Base-by-base conservation (phyloP, 805 yeast genomes). In the Teunomyces gatunensis region DNA sequence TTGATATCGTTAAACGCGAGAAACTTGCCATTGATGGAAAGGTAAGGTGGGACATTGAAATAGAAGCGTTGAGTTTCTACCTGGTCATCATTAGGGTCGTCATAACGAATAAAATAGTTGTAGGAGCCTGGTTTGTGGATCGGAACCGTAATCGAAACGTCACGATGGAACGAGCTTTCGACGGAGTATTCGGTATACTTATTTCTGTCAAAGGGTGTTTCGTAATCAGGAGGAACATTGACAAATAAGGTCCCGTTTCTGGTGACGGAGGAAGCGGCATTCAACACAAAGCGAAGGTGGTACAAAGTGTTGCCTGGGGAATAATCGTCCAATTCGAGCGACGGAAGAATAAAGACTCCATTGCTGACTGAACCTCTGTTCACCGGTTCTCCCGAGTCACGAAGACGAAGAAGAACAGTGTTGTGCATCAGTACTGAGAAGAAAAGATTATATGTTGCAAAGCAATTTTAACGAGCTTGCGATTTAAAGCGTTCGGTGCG, bases 1-100 rank as follows among this genome's bases (percentile, higher is more conserved):
- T 88, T 85, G 51, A 92, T 78, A 6, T 91, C 78, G 59, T 91
- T 88, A 59, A 91, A 77, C 1, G 92, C 85, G 27, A 91, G 56
- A 54, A 75, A 81, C 13, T 73, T 61, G 37, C 71, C 81, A 41
- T 78, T 74, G 47, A 88, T 70, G 37, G 71, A 69, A 48, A 92
- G 74, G 11, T 83, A 80, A 3, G 97, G 95, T 1, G 91, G 89
- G 10, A 86, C 96, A 27, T 82, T 84, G 64, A 92, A 88, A 64
- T 84, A 83, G 65, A 74, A 84, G 54, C 78, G 75, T 29, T 83
- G 69, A 0, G 96, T 83, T 1, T 79, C 72, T 3, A 23, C 28
- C 6, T 36, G 39, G 12, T 62, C 53, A n/a, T 54, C 55, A 15
- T 66, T 63, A 11, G 25, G 44, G 27, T 57, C 60, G 29, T 73